phyloP scores from a whole-genome alignment of 2,329 filamentous ascomycete genomes.

The Diaporthe velutina region DNA sequence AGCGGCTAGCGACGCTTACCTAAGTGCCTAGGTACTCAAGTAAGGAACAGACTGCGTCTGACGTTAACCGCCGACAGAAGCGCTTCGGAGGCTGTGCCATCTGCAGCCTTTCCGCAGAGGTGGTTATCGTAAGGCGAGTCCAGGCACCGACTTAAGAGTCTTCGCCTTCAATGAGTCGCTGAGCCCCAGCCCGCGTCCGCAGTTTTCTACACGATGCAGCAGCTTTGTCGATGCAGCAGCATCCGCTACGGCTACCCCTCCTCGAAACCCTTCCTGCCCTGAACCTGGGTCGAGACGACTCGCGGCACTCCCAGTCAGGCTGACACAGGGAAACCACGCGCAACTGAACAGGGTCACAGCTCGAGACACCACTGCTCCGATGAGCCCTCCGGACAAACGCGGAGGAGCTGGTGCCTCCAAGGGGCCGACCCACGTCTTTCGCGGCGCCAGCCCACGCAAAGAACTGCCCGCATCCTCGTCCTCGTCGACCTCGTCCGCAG shows the following conservation, averaged over 20 bases:
- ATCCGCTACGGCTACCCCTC: conserved; percentile 17
- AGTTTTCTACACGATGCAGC: conserved; percentile 22
- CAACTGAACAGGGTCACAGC: neutral
- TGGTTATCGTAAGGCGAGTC: conserved; percentile 1
- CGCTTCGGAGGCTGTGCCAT: conserved; percentile 9
- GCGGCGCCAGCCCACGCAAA: conserved; percentile 29
- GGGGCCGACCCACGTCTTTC: conserved; percentile 32
- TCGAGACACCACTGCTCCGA: neutral
- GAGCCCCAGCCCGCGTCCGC: neutral
- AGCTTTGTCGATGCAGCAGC: conserved; percentile 4
- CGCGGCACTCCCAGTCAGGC: neutral
- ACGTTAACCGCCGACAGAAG: conserved; percentile 1
- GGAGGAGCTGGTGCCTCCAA: conserved; percentile 27
- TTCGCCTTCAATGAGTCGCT: neutral
- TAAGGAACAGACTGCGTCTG: neutral
- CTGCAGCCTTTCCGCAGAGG: conserved; percentile 18
- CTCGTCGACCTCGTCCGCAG: conserved; percentile 15
- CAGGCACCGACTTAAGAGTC: conserved; percentile 21
- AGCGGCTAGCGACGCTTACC: conserved; percentile 17
- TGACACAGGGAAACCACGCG: neutral
- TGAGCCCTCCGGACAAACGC: conserved; percentile 40
- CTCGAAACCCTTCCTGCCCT: conserved; percentile 25
- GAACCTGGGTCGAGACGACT: conserved; percentile 4
- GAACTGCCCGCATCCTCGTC: conserved; percentile 16
- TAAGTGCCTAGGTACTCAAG: neutral